These are phyloP conservation scores for Curvularia verruculosa DNA, from an alignment of 2,329 filamentous ascomycete genomes.

Conservation along the genomic window DNA sequence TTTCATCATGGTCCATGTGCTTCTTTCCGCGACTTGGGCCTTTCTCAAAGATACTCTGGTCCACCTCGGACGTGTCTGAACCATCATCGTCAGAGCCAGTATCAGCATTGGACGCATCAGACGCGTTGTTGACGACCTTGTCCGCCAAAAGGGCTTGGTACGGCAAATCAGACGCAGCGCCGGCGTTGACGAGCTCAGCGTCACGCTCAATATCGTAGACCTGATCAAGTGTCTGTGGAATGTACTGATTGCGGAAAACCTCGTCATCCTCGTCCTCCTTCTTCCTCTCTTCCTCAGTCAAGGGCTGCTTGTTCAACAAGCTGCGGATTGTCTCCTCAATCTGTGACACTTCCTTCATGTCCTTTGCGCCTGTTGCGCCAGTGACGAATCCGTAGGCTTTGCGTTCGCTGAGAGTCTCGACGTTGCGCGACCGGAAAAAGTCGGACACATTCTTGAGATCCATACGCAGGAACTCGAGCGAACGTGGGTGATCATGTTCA, in stretches of 20 bases:
- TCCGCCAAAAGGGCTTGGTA: slow-evolving; percentile 85
- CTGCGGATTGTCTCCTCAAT: slow-evolving; percentile 69
- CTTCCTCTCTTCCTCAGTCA: slow-evolving; percentile 57
- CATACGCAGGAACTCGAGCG: slow-evolving; percentile 93
- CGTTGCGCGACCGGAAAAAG: slow-evolving; percentile 86
- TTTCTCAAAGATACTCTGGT: slow-evolving; percentile 45
- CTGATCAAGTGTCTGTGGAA: slow-evolving; percentile 92
- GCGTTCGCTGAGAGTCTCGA: slow-evolving; percentile 79
- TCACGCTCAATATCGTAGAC: slow-evolving; percentile 97
- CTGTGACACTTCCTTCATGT: slow-evolving; percentile 62
- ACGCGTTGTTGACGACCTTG: slow-evolving; percentile 56
- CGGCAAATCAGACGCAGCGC: slow-evolving; percentile 76
- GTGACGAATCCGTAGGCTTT: slow-evolving; percentile 86
- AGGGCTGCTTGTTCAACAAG: slow-evolving; percentile 64
- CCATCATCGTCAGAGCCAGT: slow-evolving; percentile 27
- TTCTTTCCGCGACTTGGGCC: slow-evolving; percentile 50
- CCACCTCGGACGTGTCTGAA: slow-evolving; percentile 33
- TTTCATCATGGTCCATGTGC: slow-evolving; percentile 90
- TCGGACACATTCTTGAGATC: slow-evolving; percentile 97
- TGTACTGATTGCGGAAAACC: slow-evolving; percentile 95
- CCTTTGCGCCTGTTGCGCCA: slow-evolving; percentile 59
- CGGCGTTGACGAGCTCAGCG: slow-evolving; percentile 74
- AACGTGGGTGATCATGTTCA: slow-evolving; percentile 92
- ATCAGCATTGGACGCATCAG: slow-evolving; percentile 51
- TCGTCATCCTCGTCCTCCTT: slow-evolving; percentile 81